Evolutionary conservation across 2,329 filamentous ascomycete genomes (phyloP), one percentile per base, ranked within the genome.

Genomic region (Epichloe hybrida): DNA sequence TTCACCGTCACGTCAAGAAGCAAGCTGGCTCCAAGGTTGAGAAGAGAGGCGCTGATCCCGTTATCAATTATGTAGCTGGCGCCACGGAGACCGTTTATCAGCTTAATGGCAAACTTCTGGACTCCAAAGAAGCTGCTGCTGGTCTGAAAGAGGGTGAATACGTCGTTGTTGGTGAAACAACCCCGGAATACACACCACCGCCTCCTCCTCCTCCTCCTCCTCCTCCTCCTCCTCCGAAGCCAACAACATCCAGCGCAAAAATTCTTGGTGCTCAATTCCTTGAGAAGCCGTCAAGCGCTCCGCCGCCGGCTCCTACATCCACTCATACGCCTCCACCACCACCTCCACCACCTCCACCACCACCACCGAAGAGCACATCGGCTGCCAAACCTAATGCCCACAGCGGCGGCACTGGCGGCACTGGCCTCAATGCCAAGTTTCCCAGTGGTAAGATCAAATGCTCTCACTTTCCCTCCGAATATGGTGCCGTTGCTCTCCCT

Each of bases 381-480:
- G 17, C 65, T 31, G 55, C 67, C 42, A 61, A 54, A 46, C 50
- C 60, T 21, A 31, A 9, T 31, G 3, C 9, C 31, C 31, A 4
- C 36, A n/a, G 13, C 13, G 13, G 36, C 36, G 6, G 2, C 36
- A 11, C 6, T 13, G 35, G 50, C 35, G 72, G 66, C 48, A 71
- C 61, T 23, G 86, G 86, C 48, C 57, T 91, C 50, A 72, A 81
- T 57, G 69, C 70, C 15, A 71, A 81, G 7, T 97, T 97, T 74
- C 86, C 85, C 12, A 83, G 84, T 66, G 87, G 87, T 53, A 67
- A 80, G 58, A 61, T 94, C 50, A 68, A 75, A 56, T 97, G 93
- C 71, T 69, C 66, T 55, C 63, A 73, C 2, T 95, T 96, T 72
- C 90, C 90, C 15, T 81, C 80, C 3, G 72, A 80, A 0, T 97